Base-by-base conservation (phyloP, 441 rosid species). In the Arabidopsis lyrata region DNA sequence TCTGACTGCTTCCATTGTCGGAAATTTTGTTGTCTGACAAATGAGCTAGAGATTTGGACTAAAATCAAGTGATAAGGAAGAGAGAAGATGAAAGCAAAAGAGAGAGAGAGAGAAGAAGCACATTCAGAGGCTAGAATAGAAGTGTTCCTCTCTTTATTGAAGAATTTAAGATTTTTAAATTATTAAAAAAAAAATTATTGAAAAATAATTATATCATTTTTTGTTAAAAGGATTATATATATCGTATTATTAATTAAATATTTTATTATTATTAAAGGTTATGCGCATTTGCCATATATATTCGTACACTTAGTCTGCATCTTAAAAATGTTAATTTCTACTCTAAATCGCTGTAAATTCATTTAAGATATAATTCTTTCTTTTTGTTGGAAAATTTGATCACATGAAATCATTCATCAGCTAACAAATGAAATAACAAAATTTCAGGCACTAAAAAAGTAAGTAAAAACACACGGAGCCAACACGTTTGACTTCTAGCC, bases 1-100 rank as follows among this genome's bases (percentile, higher is more conserved):
- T 77, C 52, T 77, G 52, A 48, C 6, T 41, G 41, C 58, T 71
- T 77, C 80, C 80, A 77, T 77, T 66, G 76, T 66, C 63, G 71
- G 76, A 77, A 53, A 8, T 41, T 56, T 32, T 44, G 32, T 12
- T 44, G 34, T n/a, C 47, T 50, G 54, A 59, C 53, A 50, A 49
- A 50, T 42, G 60, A 67, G 63, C 47, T 35, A 9, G 55, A 66
- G 42, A 56, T 20, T 55, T n/a, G 52, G 68, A 50, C 20, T 39
- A 52, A 61, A 50, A 12, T 15, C 11, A 54, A 67, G 39, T 39
- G 45, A 47, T 73, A 57, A 48, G 58, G 47, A 20, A 22, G 54
- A 55, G 39, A 20, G 66, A 44, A 34, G 56, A 45, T 53, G 38
- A 53, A 8, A 53, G 38, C 13, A 42, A 70, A 0, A 1, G 27